Conservation (phyloP, 108 stramenopile genomes). For the Fragilariopsis cylindrus region DNA sequence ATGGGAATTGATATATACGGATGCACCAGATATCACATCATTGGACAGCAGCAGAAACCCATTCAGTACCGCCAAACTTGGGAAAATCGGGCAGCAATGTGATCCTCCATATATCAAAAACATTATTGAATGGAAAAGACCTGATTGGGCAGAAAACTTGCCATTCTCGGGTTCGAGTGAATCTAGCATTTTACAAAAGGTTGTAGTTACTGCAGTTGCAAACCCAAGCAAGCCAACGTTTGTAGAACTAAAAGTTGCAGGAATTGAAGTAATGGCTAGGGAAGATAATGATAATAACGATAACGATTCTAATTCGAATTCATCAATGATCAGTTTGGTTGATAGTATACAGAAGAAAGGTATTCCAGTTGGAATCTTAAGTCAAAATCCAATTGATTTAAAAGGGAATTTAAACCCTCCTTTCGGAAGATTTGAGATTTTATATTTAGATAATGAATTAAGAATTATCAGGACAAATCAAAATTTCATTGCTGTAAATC, state of each 20-base stretch:
- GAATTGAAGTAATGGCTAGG: constrained; percentile 51
- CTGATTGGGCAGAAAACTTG: constrained; percentile 59
- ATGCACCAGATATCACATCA: constrained; percentile 82
- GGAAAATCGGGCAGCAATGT: constrained; percentile 82
- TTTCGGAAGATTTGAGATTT: constrained; percentile 73
- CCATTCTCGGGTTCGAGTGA: constrained; percentile 57
- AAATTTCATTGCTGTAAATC: constrained; percentile 66
- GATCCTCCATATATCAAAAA: constrained; percentile 71
- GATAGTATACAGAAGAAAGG: constrained; percentile 34
- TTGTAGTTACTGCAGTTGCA: constrained; percentile 53
- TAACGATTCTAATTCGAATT: constrained; percentile 15
- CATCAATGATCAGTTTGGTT: neutral
- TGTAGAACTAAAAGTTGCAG: constrained; percentile 65
- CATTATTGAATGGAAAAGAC: constrained; percentile 79
- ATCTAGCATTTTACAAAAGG: constrained; percentile 74
- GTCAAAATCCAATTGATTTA: constrained; percentile 53
- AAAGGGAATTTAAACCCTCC: constrained; percentile 63
- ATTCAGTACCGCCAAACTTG: constrained; percentile 59
- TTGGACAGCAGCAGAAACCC: constrained; percentile 54
- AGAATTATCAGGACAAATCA: constrained; percentile 67
- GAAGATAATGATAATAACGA: neutral
- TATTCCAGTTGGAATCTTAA: constrained; percentile 44
- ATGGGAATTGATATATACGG: constrained; percentile 83
- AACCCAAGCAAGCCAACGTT: constrained; percentile 44
- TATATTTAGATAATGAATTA: constrained; percentile 71